Evolutionary conservation across 139 green algal species (phyloP).

Genomic region (Nannochloris sp.): DNA sequence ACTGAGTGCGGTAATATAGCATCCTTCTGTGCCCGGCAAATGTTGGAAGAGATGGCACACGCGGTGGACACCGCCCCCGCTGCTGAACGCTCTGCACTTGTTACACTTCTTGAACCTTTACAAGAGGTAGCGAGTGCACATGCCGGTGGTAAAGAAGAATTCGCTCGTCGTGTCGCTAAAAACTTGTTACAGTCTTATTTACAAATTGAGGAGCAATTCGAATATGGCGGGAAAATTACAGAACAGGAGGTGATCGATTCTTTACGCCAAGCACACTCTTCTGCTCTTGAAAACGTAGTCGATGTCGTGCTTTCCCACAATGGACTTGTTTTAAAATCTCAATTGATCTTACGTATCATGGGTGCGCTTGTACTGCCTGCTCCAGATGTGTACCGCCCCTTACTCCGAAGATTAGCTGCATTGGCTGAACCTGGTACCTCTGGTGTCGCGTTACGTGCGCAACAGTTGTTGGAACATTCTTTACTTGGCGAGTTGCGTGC

Average conservation of each 20-base stretch:
- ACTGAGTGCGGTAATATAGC: background rate
- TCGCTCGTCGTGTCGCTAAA: slow-evolving; percentile 37
- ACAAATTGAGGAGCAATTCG: slow-evolving; percentile 41
- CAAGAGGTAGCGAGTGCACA: slow-evolving; percentile 55
- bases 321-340: slow-evolving; percentile 55
- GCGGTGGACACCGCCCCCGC: slow-evolving; percentile 13
- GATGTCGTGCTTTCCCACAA: slow-evolving; percentile 83
- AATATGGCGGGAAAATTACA: slow-evolving; percentile 37
- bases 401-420: slow-evolving; percentile 68
- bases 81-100: slow-evolving; percentile 34
- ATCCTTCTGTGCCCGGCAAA: slow-evolving; percentile 4
- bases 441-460: slow-evolving; percentile 41
- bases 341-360: slow-evolving; percentile 75
- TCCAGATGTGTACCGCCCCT: slow-evolving; percentile 59
- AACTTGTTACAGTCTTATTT: slow-evolving; percentile 76
- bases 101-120: slow-evolving; percentile 52
- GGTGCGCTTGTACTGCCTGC: slow-evolving; percentile 60
- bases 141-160: slow-evolving; percentile 47
- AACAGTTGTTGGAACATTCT: slow-evolving; percentile 78
- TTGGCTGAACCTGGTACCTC: slow-evolving; percentile 40
- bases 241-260: slow-evolving; percentile 86
- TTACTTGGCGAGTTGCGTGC: slow-evolving; percentile 80
- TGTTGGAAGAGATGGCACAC: slow-evolving; percentile 30
- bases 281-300: slow-evolving; percentile 61
- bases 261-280: slow-evolving; percentile 62